Evolutionary conservation across 1,284 basidiomycete species (phyloP).

Genomic region (Ganoderma sinense): DNA sequence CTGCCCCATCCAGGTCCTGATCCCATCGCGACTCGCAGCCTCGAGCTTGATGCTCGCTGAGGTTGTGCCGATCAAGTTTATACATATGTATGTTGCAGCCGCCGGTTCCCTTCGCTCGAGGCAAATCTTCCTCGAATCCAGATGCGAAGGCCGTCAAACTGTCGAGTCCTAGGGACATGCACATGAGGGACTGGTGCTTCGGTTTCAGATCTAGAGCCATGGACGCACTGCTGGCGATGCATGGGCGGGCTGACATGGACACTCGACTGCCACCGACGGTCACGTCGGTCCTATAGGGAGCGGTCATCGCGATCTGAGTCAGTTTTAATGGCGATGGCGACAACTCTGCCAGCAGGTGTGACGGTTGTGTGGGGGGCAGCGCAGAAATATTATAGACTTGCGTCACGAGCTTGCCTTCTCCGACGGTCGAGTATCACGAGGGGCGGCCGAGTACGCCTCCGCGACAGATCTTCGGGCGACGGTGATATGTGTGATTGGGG

Average conservation of each 20-base stretch:
- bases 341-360: background rate
- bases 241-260: too few relatives aligned
- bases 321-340: background rate
- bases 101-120: background rate
- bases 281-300: background rate
- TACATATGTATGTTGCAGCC: background rate
- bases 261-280: background rate
- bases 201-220: background rate
- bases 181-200: background rate
- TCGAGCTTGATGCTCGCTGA: background rate
- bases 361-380: background rate
- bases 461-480: constrained; percentile 6
- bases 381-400: background rate
- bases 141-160: background rate
- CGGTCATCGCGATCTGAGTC: background rate
- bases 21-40: background rate
- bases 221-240: background rate
- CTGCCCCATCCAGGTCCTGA: background rate
- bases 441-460: background rate
- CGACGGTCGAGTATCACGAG: background rate
- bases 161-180: background rate
- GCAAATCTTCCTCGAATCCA: background rate
- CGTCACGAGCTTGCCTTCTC: background rate
- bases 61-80: background rate
- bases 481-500: background rate